Base-by-base conservation (phyloP, 1,139 yeast species). In the Starmera stellimalicola region DNA sequence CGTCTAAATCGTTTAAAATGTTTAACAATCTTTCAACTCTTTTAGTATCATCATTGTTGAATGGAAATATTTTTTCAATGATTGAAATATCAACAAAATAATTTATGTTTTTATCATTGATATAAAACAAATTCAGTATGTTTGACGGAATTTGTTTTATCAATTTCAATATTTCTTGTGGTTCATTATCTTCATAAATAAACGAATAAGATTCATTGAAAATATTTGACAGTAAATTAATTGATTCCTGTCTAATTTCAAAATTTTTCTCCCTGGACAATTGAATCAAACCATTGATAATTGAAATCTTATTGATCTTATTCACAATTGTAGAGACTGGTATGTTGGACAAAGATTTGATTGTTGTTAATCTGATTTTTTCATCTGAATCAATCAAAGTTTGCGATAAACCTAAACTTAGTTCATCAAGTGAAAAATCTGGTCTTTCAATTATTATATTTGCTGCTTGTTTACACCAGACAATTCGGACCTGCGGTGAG, bases 341-440 rank as follows among this genome's bases (percentile, higher is more conserved):
- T 16, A 73, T 52, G 19, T 55, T 50, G 18, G 63, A 57, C 18
- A 76, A 48, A 1, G 74, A 58, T 27, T 52, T 51, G 41, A 87
- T 74, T 0, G 94, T 75, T 1, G 68, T 59, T 20, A 73, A 60
- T 41, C 96, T 66, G 2, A 84, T 94, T 32, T 64, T 68, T 40
- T 81, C 93, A 47, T 83, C 88, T 0, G 77, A 62, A 54, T 88
- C 96, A 29, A 81, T 65, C 17, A 87, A 60, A 27, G 91, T 74
- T 45, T 79, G 79, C 23, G 75, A 61, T 15, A 84, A 51, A 1
- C 87, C 84, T 35, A 65, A 67, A 5, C 72, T 59, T 7, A 84
- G 55, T 26, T 79, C 80, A 0, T 50, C 42, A 5, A 59, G 50
- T 6, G 12, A n/a, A 3, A 71, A 58, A 39, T 80, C 93, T 14